Evolutionary conservation across 2,329 filamentous ascomycete genomes (phyloP).

Genomic region (Colletotrichum liriopes): DNA sequence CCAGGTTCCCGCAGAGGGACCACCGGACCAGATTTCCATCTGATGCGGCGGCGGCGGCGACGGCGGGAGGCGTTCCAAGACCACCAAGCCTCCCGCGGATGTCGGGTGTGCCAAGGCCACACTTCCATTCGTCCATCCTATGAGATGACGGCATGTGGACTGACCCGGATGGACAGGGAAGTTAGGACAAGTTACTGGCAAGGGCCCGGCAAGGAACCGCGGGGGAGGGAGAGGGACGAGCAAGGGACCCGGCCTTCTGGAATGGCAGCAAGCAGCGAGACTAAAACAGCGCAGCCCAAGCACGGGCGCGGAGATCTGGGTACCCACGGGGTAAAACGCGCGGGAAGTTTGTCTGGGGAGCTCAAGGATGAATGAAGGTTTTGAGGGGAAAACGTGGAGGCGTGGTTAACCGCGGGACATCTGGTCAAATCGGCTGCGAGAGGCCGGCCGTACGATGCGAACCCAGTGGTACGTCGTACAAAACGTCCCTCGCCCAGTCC

Average conservation of each 20-base stretch:
- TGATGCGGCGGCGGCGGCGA: slow-evolving; percentile 21
- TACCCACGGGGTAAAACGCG: slow-evolving; percentile 39
- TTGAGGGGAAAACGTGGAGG: slow-evolving; percentile 24
- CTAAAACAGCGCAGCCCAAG: slow-evolving; percentile 33
- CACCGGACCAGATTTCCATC: not conserved
- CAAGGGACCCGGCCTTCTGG: slow-evolving; percentile 40
- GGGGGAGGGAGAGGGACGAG: not conserved
- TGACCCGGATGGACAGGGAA: slow-evolving; percentile 39
- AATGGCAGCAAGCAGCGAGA: slow-evolving; percentile 20
- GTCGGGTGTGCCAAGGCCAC: slow-evolving; percentile 35
- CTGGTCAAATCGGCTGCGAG: slow-evolving; percentile 21
- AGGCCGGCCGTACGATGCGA: not conserved
- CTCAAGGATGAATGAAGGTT: slow-evolving; percentile 27
- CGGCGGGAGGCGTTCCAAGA: slow-evolving; percentile 19
- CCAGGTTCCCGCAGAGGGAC: slow-evolving; percentile 13
- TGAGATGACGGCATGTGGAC: slow-evolving; percentile 37
- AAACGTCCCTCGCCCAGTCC: not conserved
- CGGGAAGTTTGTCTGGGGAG: slow-evolving; percentile 35
- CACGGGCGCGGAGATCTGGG: slow-evolving; percentile 24
- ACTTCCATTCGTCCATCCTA: slow-evolving; percentile 43
- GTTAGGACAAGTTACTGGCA: not conserved
- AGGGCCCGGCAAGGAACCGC: slow-evolving; percentile 5
- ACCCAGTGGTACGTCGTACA: not conserved
- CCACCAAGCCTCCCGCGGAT: slow-evolving; percentile 26
- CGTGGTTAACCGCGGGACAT: slow-evolving; percentile 23